These are phyloP conservation scores for Chaetomiaceae sp. DNA, from an alignment of 2,329 filamentous ascomycete genomes.

Conservation along the genomic window DNA sequence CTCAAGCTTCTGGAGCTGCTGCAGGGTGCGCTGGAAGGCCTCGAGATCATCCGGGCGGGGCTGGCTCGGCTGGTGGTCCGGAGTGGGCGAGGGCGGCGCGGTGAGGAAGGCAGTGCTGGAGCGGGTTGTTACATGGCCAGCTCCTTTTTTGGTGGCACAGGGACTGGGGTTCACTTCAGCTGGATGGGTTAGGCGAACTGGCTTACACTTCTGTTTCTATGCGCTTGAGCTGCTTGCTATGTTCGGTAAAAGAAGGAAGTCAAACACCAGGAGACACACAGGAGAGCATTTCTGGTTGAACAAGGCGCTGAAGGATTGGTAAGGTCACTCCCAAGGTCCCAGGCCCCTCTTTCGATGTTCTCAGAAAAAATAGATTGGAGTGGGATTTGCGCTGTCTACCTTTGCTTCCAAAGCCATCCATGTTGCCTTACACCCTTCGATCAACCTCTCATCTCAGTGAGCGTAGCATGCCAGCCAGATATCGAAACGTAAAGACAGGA, in stretches of 20 bases:
- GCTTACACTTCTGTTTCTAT: background rate
- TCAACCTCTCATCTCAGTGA: too few relatives aligned
- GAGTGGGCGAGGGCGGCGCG: constrained; percentile 58
- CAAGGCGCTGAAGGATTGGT: too few relatives aligned
- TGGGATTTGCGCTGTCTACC: constrained; percentile 2
- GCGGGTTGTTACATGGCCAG: background rate
- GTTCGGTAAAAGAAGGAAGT: too few relatives aligned
- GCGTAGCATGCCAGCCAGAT: too few relatives aligned
- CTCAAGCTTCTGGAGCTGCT: constrained; percentile 65
- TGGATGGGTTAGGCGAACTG: background rate
- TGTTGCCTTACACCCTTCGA: too few relatives aligned
- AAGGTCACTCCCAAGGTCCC: too few relatives aligned
- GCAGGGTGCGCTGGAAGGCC: constrained; percentile 61
- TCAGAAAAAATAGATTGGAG: background rate
- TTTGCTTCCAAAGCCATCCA: background rate
- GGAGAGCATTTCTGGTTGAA: too few relatives aligned
- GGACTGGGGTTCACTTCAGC: background rate
- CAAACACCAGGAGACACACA: too few relatives aligned
- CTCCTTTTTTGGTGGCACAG: background rate
- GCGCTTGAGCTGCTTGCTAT: too few relatives aligned
- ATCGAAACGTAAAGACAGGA: too few relatives aligned
- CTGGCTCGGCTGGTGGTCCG: constrained; percentile 57
- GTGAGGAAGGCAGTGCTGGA: constrained; percentile 65
- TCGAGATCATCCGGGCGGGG: constrained; percentile 67
- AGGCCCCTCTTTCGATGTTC: background rate